Percentiles rank a stretch among this genome's conserved stretches.
These are phyloP conservation scores for Thalassiosira exigua DNA, from an alignment of 352 stramenopile species.

Conservation along the genomic window DNA sequence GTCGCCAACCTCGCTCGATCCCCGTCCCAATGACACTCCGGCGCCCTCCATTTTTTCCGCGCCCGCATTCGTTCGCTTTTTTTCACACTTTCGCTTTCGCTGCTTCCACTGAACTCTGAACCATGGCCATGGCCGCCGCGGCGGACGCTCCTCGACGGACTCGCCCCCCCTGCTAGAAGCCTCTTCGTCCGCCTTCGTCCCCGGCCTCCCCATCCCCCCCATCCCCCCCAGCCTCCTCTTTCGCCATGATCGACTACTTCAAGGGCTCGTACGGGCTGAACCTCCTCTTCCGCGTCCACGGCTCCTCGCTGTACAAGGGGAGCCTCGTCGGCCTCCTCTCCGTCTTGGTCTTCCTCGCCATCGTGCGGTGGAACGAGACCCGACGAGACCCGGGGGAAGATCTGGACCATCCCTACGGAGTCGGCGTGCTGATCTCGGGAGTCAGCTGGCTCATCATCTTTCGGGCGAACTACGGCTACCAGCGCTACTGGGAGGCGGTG, in stretches of 20 bases:
- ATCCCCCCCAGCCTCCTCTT: too few relatives aligned
- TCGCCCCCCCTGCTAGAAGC: too few relatives aligned
- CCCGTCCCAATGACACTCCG: too few relatives aligned
- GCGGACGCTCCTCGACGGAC: too few relatives aligned
- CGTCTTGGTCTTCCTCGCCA: conserved; percentile 43
- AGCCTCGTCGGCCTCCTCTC: conserved; percentile 50
- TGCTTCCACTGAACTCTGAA: too few relatives aligned
- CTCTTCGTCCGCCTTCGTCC: too few relatives aligned
- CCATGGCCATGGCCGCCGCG: too few relatives aligned
- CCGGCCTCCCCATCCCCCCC: too few relatives aligned
- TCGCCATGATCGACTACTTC: conserved; percentile 62
- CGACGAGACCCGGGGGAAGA: conserved; percentile 6
- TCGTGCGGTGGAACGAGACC: conserved; percentile 39
- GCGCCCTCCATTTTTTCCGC: too few relatives aligned
- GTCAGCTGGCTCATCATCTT: conserved; percentile 62
- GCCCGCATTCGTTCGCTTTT: too few relatives aligned
- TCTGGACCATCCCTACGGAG: conserved; percentile 47
- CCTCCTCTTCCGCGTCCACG: conserved; percentile 52
- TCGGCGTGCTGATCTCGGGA: conserved; percentile 50
- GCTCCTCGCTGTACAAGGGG: conserved; percentile 59
- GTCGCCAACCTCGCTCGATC: too few relatives aligned
- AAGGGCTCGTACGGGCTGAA: conserved; percentile 55
- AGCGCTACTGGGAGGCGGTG: conserved; percentile 52
- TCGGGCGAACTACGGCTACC: conserved; percentile 56
- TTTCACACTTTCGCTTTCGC: too few relatives aligned